These are phyloP conservation scores for Atkinsonella texensis DNA, from an alignment of 2,329 filamentous ascomycete species.

Conservation along the genomic window DNA sequence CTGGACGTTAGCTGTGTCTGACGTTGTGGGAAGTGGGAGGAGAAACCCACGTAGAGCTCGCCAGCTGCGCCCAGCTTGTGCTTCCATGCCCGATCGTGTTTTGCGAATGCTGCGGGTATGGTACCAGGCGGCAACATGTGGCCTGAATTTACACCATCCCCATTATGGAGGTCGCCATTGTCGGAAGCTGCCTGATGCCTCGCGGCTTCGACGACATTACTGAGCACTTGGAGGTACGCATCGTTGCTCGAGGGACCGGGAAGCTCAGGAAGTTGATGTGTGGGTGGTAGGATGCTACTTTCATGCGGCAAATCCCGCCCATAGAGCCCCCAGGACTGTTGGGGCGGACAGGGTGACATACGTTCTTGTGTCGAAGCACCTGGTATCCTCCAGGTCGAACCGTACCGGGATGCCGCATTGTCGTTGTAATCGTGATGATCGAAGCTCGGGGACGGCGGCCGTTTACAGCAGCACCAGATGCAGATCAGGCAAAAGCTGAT, in stretches of 20 bases:
- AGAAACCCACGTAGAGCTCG: background rate
- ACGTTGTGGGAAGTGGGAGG: background rate
- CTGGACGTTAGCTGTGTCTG: background rate
- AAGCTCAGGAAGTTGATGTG: background rate
- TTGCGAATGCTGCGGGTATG: background rate
- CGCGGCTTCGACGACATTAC: background rate
- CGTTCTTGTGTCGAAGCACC: background rate
- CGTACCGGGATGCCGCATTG: background rate
- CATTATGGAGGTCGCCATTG: background rate
- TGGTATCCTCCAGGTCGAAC: background rate
- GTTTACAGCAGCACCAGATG: background rate
- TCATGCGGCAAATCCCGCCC: too few species aligned
- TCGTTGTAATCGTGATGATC: background rate
- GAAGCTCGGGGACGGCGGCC: background rate
- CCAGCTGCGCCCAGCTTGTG: background rate
- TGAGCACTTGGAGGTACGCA: background rate
- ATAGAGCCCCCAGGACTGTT: background rate
- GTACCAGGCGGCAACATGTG: background rate
- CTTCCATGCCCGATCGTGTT: background rate
- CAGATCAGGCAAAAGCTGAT: background rate
- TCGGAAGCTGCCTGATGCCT: background rate
- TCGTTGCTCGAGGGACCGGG: background rate
- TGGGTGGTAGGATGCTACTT: too few species aligned
- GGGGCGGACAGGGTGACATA: background rate
- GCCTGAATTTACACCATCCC: background rate